These are phyloP conservation scores for Rhexocercosporidium sp. DNA, from an alignment of 2,329 filamentous ascomycete species.

Conservation along the genomic window DNA sequence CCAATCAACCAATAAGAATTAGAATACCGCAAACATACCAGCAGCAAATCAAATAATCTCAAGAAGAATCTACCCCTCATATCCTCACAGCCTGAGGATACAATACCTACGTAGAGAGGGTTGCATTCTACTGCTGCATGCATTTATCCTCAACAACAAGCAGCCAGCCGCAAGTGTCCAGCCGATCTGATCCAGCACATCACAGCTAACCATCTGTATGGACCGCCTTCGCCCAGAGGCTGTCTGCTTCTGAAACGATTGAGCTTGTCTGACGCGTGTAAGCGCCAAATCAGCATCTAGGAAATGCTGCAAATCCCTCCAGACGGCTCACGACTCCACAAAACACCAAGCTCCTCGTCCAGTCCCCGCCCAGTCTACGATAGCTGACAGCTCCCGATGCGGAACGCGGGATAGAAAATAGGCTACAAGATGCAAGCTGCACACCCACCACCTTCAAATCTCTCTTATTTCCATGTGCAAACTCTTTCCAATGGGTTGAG, in stretches of 20 bases:
- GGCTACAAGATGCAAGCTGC: constrained; percentile 11
- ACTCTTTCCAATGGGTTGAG: neutral
- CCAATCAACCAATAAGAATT: neutral
- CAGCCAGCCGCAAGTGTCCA: constrained; percentile 9
- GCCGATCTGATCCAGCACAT: neutral
- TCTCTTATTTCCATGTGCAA: neutral
- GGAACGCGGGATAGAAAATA: constrained; percentile 5
- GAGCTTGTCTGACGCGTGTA: constrained; percentile 27
- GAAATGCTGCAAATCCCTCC: constrained; percentile 12
- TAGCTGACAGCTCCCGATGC: constrained; percentile 16
- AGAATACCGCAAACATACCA: neutral
- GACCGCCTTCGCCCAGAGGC: constrained; percentile 5
- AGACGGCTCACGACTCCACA: constrained; percentile 17
- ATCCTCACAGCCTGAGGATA: neutral
- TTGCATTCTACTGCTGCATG: constrained; percentile 6
- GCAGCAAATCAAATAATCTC: neutral
- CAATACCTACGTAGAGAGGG: neutral
- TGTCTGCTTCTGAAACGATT: constrained; percentile 27
- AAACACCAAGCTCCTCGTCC: constrained; percentile 9
- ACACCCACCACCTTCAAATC: neutral
- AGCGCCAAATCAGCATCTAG: constrained; percentile 23
- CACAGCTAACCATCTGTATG: neutral
- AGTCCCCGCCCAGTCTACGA: constrained; percentile 4
- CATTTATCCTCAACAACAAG: constrained; percentile 1
- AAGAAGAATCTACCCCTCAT: neutral